Evolutionary conservation across 2,329 filamentous ascomycete species (phyloP), one percentile per base, ranked within the genome.

Genomic region (Tolypocladium tropicale): DNA sequence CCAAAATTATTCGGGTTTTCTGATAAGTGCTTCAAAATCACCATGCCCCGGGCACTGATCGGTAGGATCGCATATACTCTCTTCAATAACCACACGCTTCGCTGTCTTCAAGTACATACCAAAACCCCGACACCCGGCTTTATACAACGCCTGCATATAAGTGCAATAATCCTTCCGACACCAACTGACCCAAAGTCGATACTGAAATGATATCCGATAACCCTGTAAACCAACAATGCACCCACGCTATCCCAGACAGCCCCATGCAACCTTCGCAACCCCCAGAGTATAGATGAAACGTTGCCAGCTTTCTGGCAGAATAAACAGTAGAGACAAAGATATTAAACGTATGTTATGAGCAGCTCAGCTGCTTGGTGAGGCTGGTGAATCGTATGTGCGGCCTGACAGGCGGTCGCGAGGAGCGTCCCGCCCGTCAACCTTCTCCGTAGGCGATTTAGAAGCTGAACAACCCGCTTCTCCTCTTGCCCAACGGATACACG

Each of bases 401-500:
- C 21, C 23, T 2, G 21, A 25, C 11, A 2, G 23, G 5, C 12
- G 4, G 39, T 5, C 11, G 21, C 39, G 14, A 25, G 9, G 21
- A 7, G 41, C 41, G 11, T 25, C 41, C 21, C 36, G n/a, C 16
- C 36, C 36, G 12, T 46, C 41, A 12, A 23, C 41, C 23, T 16
- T 46, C 23, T 46, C 39, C n/a, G 3, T 12, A 37, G 12, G 12
- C 21, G 39, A 25, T 5, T 52, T 67, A 81, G 58, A 81, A 81
- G 55, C 76, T 79, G 60, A 81, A 82, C 52, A 84, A 60, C 2
- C 79, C 80, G 59, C 80, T 83, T 56, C 81, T 72, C 60, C 78
- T 73, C 69, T 84, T 84, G 14, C 81, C 80, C 36, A 82, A 67
- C 0, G 79, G 79, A 62, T 82, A 82, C 16, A 82, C 75, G 55